phyloP scores from a whole-genome alignment of 768 basidiomycete species.

The Calocybe cyanea region DNA sequence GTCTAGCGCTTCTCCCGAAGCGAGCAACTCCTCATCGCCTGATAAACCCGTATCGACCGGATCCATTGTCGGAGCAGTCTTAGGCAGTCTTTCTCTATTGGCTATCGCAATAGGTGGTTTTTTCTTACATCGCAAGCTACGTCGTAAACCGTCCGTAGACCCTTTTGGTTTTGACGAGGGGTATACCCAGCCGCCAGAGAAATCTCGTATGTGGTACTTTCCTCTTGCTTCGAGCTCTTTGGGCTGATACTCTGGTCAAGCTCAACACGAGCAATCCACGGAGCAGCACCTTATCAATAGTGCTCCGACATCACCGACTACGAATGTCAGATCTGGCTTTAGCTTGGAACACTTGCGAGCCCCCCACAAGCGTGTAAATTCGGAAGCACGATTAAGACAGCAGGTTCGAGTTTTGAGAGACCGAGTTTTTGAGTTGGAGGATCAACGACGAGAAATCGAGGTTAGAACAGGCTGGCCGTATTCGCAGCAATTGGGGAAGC shows the following conservation, averaged over 20 bases:
- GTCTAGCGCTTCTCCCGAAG: too few relatives aligned
- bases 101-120: neutral
- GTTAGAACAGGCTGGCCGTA: neutral
- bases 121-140: neutral
- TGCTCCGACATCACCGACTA: neutral
- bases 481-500: neutral
- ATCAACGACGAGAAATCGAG: conserved; percentile 2
- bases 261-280: neutral
- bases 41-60: neutral
- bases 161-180: neutral
- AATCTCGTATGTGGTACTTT: conserved; percentile 4
- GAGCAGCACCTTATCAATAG: neutral
- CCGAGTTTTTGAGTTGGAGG: conserved; percentile 10
- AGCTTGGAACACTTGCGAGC: neutral
- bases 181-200: conserved; percentile 7
- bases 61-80: conserved; percentile 3
- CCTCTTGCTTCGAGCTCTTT: neutral
- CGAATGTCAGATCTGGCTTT: neutral
- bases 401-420: conserved; percentile 7
- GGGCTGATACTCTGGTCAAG: neutral
- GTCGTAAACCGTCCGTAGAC: neutral
- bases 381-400: neutral
- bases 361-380: neutral
- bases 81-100: conserved; percentile 1
- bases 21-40: neutral